Evolutionary conservation across 441 rosid genomes (phyloP).

Genomic region (Biscutella laevigata): DNA sequence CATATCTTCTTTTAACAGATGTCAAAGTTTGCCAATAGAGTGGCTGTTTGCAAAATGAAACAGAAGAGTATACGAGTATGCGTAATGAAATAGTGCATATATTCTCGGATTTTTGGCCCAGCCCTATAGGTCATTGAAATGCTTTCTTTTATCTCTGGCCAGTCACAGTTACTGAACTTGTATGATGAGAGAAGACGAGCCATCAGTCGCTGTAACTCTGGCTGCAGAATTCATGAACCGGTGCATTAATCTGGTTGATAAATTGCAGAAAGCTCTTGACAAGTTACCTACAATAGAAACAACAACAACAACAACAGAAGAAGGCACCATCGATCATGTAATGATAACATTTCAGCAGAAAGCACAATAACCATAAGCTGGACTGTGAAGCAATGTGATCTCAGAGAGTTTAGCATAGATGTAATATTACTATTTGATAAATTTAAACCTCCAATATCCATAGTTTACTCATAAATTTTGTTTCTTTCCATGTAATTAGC

Average conservation of each 20-base stretch:
- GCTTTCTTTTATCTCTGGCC: neutral
- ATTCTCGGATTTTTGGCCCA: too few relatives aligned
- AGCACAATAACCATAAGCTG: slow-evolving; percentile 15
- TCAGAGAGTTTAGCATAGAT: neutral
- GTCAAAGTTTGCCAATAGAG: too few relatives aligned
- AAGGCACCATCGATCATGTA: slow-evolving; percentile 1
- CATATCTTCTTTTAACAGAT: too few relatives aligned
- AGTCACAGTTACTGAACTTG: neutral
- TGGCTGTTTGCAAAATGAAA: too few relatives aligned
- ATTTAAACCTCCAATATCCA: neutral
- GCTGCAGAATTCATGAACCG: neutral
- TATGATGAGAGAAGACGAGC: neutral
- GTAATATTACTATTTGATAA: neutral
- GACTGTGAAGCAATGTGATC: neutral
- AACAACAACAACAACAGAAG: too few relatives aligned
- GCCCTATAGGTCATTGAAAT: neutral
- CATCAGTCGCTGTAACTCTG: neutral
- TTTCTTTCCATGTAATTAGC: neutral
- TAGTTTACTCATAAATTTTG: neutral
- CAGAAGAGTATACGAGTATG: too few relatives aligned
- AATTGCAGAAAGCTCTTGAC: slow-evolving; percentile 1
- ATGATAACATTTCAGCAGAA: neutral
- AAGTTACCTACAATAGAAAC: neutral
- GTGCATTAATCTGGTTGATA: slow-evolving; percentile 1
- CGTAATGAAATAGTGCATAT: too few relatives aligned